Conservation (phyloP, 2,329 filamentous ascomycete species). For the Microsporum ferrugineum region DNA sequence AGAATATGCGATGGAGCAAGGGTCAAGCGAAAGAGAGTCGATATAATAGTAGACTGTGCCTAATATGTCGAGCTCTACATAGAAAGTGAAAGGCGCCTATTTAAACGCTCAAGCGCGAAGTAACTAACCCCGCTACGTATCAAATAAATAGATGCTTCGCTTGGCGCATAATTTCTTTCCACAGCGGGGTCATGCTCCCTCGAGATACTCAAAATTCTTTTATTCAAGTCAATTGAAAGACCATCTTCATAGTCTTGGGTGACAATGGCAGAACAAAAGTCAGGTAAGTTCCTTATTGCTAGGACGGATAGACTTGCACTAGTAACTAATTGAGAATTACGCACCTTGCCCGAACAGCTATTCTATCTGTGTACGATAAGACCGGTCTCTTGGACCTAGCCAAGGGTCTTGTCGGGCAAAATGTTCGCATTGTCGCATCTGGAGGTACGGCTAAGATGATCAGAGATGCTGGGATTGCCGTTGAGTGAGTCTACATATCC, state of each 20-base stretch:
- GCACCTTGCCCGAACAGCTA: conserved; percentile 43
- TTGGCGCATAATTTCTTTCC: no score
- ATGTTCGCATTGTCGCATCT: conserved; percentile 86
- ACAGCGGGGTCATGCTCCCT: no score
- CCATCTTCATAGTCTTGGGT: neutral
- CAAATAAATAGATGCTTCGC: no score
- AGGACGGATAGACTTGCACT: neutral
- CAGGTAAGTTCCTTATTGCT: neutral
- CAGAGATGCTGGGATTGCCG: conserved; percentile 85
- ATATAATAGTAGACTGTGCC: no score
- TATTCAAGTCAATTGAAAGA: neutral
- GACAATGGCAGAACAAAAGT: conserved; percentile 2
- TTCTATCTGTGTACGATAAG: conserved; percentile 98
- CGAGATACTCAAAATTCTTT: neutral
- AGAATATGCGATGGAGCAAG: no score
- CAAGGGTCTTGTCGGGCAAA: conserved; percentile 76
- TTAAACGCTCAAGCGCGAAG: no score
- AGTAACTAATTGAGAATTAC: neutral
- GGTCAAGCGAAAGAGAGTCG: no score
- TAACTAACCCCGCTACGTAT: no score
- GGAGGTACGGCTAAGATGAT: conserved; percentile 95
- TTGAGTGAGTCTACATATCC: conserved; percentile 57
- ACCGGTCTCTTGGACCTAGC: conserved; percentile 86
- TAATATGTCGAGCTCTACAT: no score
- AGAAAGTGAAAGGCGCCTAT: no score